These are phyloP conservation scores for Bertia moriformis DNA, from an alignment of 2,329 filamentous ascomycete genomes.

Conservation along the genomic window DNA sequence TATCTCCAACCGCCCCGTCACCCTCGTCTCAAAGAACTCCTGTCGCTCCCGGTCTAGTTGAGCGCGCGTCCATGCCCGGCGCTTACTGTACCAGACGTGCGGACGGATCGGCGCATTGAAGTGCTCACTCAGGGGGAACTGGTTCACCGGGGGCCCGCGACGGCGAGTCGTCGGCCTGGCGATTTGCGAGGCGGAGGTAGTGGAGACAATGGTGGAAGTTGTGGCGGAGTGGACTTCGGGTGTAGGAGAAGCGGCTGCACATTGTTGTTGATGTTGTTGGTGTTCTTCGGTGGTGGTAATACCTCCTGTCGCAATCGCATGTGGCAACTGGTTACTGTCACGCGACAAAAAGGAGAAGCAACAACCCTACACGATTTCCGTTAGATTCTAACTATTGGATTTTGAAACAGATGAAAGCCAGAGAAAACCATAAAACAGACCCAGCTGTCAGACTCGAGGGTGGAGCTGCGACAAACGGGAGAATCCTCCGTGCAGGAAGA, in stretches of 20 bases:
- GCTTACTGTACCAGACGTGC: slow-evolving; percentile 50
- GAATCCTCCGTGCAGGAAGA: too few relatives aligned
- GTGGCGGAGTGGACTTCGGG: background rate
- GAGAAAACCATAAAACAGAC: too few relatives aligned
- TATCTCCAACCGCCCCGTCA: slow-evolving; percentile 62
- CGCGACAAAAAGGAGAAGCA: background rate
- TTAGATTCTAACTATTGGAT: too few relatives aligned
- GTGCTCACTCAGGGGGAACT: slow-evolving; percentile 37
- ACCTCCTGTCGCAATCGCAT: background rate
- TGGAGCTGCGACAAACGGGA: too few relatives aligned
- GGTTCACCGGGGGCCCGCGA: background rate
- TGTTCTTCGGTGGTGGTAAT: too few relatives aligned
- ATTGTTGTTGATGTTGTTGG: too few relatives aligned
- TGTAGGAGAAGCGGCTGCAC: background rate
- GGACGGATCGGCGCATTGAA: slow-evolving; percentile 56
- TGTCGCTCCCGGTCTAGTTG: slow-evolving; percentile 56
- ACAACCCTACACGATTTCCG: background rate
- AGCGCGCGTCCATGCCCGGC: slow-evolving; percentile 53
- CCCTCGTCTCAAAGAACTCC: slow-evolving; percentile 83
- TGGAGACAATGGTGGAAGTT: background rate
- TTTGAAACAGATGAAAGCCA: background rate
- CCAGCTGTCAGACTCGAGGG: too few relatives aligned
- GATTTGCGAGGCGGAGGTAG: background rate
- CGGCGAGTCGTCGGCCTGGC: background rate
- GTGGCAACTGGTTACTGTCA: background rate